phyloP scores from a whole-genome alignment of 331 rosid genomes.

The Acacia concinna region DNA sequence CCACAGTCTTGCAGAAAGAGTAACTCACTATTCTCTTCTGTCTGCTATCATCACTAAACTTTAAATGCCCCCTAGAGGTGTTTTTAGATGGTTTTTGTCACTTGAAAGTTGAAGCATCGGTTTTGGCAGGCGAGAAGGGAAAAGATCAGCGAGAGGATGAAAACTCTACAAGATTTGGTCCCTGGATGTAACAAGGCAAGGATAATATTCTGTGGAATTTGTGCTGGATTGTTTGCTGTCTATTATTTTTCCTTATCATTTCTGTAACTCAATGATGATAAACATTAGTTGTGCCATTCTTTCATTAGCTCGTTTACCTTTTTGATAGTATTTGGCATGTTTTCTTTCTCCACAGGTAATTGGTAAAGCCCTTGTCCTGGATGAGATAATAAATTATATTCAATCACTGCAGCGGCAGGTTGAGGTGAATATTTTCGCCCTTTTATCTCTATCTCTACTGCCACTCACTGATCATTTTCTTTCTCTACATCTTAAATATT shows the following conservation, averaged over 20 bases:
- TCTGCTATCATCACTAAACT: conserved; percentile 3
- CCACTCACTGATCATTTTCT: background rate
- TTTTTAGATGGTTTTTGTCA: background rate
- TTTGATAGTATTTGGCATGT: background rate
- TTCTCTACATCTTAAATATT: conserved; percentile 15
- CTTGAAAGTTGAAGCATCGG: conserved; percentile 1
- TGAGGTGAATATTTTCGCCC: conserved; percentile 56
- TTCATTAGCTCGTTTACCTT: background rate
- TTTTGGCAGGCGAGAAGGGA: conserved; percentile 91
- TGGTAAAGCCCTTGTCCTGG: conserved; percentile 91
- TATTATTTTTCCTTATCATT: background rate
- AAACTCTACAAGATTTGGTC: conserved; percentile 81
- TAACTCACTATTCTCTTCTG: conserved; percentile 35
- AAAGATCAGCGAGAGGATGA: conserved; percentile 93
- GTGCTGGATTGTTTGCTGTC: conserved; percentile 8
- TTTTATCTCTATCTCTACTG: conserved; percentile 13
- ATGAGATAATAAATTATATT: conserved; percentile 91
- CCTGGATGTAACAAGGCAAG: conserved; percentile 94
- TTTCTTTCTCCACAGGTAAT: conserved; percentile 56
- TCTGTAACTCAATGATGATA: background rate
- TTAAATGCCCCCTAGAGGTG: conserved; percentile 16
- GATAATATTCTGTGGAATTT: conserved; percentile 6
- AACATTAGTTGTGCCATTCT: background rate
- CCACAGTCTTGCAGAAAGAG: conserved; percentile 95
- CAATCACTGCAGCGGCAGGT: conserved; percentile 90